Percentiles rank a stretch among this genome's conserved stretches.
phyloP scores from a whole-genome alignment of 495 filamentous ascomycete species.

The Melanomma pulvis-pyrius region DNA sequence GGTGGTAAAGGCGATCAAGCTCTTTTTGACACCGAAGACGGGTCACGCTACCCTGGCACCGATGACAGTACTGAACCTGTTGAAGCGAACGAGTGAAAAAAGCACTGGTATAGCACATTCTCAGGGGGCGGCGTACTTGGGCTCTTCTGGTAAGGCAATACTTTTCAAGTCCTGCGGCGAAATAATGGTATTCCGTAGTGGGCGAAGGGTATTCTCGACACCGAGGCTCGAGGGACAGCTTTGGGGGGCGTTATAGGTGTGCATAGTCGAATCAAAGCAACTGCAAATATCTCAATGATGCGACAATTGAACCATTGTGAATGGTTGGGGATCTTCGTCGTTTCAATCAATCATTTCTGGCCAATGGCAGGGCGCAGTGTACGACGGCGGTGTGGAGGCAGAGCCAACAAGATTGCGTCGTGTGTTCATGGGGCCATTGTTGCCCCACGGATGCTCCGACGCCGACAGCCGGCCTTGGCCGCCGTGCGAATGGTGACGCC shows the following conservation, averaged over 20 bases:
- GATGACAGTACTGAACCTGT: slow-evolving; percentile 2
- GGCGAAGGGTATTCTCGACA: background rate
- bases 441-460: background rate
- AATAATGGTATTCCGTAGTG: background rate
- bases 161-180: background rate
- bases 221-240: background rate
- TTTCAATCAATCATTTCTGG: background rate
- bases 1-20: slow-evolving; percentile 81
- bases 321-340: background rate
- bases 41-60: slow-evolving; percentile 48
- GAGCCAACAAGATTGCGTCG: background rate
- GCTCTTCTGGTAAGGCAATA: background rate
- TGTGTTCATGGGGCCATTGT: slow-evolving; percentile 5
- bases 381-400: background rate
- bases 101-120: background rate
- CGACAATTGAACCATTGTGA: background rate
- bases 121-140: slow-evolving; percentile 1
- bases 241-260: background rate
- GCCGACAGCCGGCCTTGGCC: background rate
- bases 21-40: slow-evolving; percentile 67
- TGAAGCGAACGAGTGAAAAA: background rate
- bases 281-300: slow-evolving; percentile 2
- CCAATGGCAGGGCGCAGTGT: slow-evolving; percentile 2
- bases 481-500: background rate
- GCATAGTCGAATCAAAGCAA: background rate